Percentiles rank a stretch among this genome's conserved stretches.
Evolutionary conservation across 257 asterid species (phyloP).

Genomic region (Nicotiana benthamiana): DNA sequence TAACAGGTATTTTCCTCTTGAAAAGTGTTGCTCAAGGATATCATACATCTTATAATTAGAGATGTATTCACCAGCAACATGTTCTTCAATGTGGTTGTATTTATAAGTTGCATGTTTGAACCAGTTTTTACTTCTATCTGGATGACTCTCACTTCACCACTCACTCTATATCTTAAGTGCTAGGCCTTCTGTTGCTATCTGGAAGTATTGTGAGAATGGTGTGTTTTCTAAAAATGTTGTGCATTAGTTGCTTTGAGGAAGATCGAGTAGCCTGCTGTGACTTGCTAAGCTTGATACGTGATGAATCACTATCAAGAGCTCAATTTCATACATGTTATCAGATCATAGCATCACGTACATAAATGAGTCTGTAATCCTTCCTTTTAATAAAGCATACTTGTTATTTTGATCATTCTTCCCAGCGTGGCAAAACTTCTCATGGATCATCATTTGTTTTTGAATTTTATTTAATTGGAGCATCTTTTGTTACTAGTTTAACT

Average conservation of each 20-base stretch:
- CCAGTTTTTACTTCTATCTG: not conserved
- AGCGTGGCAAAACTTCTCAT: not conserved
- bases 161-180: not conserved
- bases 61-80: not conserved
- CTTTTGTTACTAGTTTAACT: not conserved
- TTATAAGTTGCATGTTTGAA: not conserved
- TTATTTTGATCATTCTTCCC: not conserved
- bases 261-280: not conserved
- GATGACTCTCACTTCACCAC: not conserved
- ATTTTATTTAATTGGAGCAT: not conserved
- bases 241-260: not conserved
- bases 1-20: conserved; percentile 63
- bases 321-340: not conserved
- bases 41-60: not conserved
- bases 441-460: not conserved
- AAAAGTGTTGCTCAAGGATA: conserved; percentile 1
- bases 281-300: not conserved
- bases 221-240: not conserved
- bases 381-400: not conserved
- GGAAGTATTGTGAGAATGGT: not conserved
- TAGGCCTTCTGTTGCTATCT: not conserved
- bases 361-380: not conserved
- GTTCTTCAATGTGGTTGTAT: not conserved
- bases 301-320: not conserved
- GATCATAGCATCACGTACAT: not conserved